phyloP scores from a whole-genome alignment of 2,329 filamentous ascomycete genomes.

The Arachnomyces sp. region DNA sequence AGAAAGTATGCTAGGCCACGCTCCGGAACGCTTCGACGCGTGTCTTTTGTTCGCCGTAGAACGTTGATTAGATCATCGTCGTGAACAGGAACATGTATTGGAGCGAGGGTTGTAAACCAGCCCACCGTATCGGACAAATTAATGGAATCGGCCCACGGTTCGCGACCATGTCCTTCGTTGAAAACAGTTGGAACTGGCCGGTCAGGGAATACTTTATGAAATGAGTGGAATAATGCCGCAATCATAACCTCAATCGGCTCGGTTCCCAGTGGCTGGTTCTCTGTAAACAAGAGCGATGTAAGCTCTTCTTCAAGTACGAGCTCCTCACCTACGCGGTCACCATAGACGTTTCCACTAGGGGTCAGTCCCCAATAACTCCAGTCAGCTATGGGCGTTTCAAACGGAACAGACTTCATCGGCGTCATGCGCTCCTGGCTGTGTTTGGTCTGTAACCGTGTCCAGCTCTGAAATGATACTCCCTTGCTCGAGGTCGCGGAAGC shows the following conservation, averaged over 20 bases:
- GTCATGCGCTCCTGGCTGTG: slow-evolving; percentile 13
- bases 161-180: slow-evolving; percentile 45
- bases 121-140: slow-evolving; percentile 43
- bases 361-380: slow-evolving; percentile 30
- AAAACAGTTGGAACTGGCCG: slow-evolving; percentile 38
- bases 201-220: slow-evolving; percentile 36
- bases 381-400: slow-evolving; percentile 26
- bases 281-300: slow-evolving; percentile 22
- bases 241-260: slow-evolving; percentile 33
- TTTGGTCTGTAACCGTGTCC: slow-evolving; percentile 29
- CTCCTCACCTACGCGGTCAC: slow-evolving; percentile 26
- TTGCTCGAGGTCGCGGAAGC: slow-evolving; percentile 23
- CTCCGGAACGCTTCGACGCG: slow-evolving; percentile 25
- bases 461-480: slow-evolving; percentile 30
- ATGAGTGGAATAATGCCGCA: slow-evolving; percentile 36
- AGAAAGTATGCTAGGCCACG: slow-evolving; percentile 31
- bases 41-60: slow-evolving; percentile 32
- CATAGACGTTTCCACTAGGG: slow-evolving; percentile 24
- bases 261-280: slow-evolving; percentile 29
- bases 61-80: slow-evolving; percentile 21
- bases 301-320: slow-evolving; percentile 26
- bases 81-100: slow-evolving; percentile 28
- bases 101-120: slow-evolving; percentile 45
- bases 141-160: slow-evolving; percentile 37
- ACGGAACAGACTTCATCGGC: slow-evolving; percentile 11